Evolutionary conservation across 148 eudicot species (phyloP), one percentile per base, ranked within the genome.

Genomic region (Fagopyrum homotropicum): DNA sequence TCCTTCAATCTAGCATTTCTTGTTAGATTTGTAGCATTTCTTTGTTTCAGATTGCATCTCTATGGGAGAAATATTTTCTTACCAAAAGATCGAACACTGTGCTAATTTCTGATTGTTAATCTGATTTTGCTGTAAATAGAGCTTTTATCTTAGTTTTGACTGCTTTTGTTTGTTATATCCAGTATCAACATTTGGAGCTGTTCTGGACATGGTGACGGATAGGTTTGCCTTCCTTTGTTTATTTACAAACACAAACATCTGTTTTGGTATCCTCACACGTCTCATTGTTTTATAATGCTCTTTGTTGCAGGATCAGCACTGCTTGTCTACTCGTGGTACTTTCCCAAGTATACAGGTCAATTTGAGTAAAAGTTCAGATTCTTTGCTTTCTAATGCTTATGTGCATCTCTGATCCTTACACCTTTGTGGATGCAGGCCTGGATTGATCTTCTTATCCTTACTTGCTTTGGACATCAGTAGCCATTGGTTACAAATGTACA

Each of bases 401-500:
- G 30, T 78, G 43, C 69, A 57, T 73, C 35, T 30, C 55, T 82
- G 74, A 80, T 72, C 45, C 72, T 73, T 73, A 49, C 48, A 35
- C 0, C 26, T 5, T 77, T 22, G 68, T 11, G 69, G 69, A 14
- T 84, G 49, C 91, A 91, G 97, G 85, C 97, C 97, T 77, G 89
- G 97, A 51, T 78, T 94, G 75, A 74, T 84, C 81, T 94, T 90
- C 87, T 79, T 94, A 82, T 89, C 93, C 69, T 82, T 94, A 87
- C 89, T 94, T 80, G 98, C 97, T 61, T 80, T 94, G 80, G 97
- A 94, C 76, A 94, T 94, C 78, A 91, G 84, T 75, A 94, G 97
- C 85, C 98, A 94, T 77, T 94, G 98, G 97, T 84, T 94, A 76
- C 97, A 94, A 79, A 91, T 94, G 98, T 94, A 94, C 83, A 94